Conservation (phyloP, 805 yeast genomes). For the Metschnikowia peoriensis region DNA sequence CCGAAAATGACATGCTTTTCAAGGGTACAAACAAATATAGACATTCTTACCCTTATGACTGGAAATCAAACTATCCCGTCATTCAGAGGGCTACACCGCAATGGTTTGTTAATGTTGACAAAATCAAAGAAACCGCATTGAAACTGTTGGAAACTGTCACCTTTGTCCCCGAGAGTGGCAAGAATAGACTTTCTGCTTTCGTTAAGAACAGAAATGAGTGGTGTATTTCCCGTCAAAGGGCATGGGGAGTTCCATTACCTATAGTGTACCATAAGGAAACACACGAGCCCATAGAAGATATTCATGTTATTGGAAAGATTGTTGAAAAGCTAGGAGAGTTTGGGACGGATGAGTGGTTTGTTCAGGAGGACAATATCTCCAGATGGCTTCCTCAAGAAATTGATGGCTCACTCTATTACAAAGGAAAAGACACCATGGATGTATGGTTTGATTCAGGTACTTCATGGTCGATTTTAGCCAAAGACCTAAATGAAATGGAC, state of each 20-base stretch:
- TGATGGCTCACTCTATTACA: conserved; percentile 46
- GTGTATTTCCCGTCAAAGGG: conserved; percentile 96
- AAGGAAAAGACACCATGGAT: conserved; percentile 92
- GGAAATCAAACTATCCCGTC: conserved; percentile 97
- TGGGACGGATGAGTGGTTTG: conserved; percentile 86
- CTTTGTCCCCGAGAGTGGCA: conserved; percentile 75
- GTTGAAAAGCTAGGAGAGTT: conserved; percentile 51
- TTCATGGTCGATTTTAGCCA: conserved; percentile 69
- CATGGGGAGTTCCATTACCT: conserved; percentile 99
- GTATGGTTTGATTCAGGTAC: conserved; percentile 99
- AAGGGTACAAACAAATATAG: conserved; percentile 48
- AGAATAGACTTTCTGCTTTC: conserved; percentile 68
- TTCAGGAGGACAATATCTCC: conserved; percentile 44
- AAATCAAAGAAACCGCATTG: conserved; percentile 62
- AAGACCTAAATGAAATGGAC: conserved; percentile 35
- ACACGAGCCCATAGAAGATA: conserved; percentile 62
- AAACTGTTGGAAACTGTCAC: conserved; percentile 58
- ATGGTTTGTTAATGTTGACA: conserved; percentile 88
- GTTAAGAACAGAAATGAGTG: conserved; percentile 81
- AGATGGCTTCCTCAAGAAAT: conserved; percentile 72
- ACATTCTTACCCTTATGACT: conserved; percentile 94
- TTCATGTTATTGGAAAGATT: conserved; percentile 52
- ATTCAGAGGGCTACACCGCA: conserved; percentile 94
- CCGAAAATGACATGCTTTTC: conserved; percentile 44
- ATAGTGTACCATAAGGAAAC: conserved; percentile 60